A percentile compares a stretch with the other conserved stretches of the same genome.
phyloP scores from a whole-genome alignment of 768 basidiomycete genomes.

The Dioszegia aurantiaca region DNA sequence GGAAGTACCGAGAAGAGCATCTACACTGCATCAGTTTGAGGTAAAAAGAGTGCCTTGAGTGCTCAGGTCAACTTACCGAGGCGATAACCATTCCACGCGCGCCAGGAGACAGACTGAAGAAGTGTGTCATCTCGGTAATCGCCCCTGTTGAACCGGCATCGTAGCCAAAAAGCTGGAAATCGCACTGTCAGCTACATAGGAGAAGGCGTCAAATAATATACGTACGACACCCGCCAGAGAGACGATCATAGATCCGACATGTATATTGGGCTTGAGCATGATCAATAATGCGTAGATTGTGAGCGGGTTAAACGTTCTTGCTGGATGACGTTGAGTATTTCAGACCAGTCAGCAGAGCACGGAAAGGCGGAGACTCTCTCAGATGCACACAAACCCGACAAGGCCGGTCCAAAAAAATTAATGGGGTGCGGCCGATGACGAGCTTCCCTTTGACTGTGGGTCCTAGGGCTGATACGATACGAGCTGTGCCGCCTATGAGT shows the following conservation, averaged over 20 bases:
- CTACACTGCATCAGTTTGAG: not conserved
- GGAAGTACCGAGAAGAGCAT: conserved; percentile 19
- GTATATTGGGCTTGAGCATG: not conserved
- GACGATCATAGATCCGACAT: conserved; percentile 1
- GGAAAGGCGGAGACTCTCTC: too few relatives aligned
- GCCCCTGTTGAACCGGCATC: conserved; percentile 24
- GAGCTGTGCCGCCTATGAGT: too few relatives aligned
- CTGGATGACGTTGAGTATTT: too few relatives aligned
- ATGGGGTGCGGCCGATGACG: too few relatives aligned
- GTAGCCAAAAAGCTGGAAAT: conserved; percentile 20
- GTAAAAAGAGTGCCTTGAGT: not conserved
- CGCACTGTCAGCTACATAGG: not conserved
- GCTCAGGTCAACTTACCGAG: not conserved
- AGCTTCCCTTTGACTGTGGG: too few relatives aligned
- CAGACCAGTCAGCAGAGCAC: not conserved
- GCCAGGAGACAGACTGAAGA: conserved; percentile 14
- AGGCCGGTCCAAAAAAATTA: too few relatives aligned
- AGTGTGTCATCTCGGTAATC: conserved; percentile 21
- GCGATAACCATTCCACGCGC: conserved; percentile 19
- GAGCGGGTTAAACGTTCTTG: too few relatives aligned
- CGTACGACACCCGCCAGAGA: not conserved
- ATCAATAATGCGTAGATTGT: too few relatives aligned
- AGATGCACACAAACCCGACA: too few relatives aligned
- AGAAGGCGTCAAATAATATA: not conserved
- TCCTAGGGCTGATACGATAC: too few relatives aligned